Evolutionary conservation across 2,329 filamentous ascomycete genomes (phyloP).

Genomic region (Colletotrichum sp.): DNA sequence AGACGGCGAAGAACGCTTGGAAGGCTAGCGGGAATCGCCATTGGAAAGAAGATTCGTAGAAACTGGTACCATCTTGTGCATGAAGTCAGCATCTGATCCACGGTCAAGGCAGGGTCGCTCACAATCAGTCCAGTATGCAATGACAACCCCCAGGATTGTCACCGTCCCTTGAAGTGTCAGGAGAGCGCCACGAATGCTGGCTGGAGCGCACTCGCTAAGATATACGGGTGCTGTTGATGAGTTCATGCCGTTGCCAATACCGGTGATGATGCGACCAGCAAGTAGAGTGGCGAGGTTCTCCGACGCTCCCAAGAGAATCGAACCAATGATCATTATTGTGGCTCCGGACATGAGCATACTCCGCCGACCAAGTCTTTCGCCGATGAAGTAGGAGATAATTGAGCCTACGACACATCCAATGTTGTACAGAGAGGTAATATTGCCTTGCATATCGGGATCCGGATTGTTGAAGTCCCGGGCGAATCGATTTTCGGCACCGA

Average conservation of each 20-base stretch:
- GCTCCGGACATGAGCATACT: neutral
- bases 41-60: neutral
- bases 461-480: conserved; percentile 40
- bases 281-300: neutral
- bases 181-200: conserved; percentile 50
- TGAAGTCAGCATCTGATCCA: neutral
- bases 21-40: conserved; percentile 38
- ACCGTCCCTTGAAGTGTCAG: conserved; percentile 55
- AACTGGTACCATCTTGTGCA: neutral
- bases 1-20: conserved; percentile 42
- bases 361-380: neutral
- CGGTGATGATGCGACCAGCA: neutral
- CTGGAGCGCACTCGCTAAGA: conserved; percentile 27
- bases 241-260: neutral
- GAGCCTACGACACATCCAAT: conserved; percentile 26
- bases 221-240: neutral
- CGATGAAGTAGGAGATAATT: neutral
- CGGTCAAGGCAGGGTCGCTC: neutral
- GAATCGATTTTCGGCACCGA: conserved; percentile 44
- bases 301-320: neutral
- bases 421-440: conserved; percentile 36
- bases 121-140: conserved; percentile 44
- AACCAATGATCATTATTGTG: neutral
- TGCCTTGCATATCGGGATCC: conserved; percentile 39
- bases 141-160: conserved; percentile 49